A percentile compares a stretch with the other conserved stretches of the same genome.
Evolutionary conservation across 2,329 filamentous ascomycete species (phyloP).

Genomic region (Colletotrichum spinosum): DNA sequence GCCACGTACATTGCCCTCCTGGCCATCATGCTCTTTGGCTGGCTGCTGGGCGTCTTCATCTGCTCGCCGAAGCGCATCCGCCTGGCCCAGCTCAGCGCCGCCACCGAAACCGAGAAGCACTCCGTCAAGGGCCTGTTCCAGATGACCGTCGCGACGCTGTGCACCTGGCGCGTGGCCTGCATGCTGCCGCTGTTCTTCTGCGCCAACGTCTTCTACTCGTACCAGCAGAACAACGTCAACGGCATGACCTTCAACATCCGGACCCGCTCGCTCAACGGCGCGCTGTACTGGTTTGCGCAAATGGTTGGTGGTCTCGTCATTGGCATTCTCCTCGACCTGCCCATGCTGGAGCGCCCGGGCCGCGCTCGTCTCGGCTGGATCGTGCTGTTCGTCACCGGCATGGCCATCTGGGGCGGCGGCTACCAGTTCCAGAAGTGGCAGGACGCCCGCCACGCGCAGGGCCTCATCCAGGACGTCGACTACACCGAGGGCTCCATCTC

Average conservation of each 20-base stretch:
- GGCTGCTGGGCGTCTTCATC: constrained; percentile 58
- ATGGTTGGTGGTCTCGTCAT: constrained; percentile 65
- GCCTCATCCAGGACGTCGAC: constrained; percentile 58
- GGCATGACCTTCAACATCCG: constrained; percentile 65
- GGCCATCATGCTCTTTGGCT: constrained; percentile 62
- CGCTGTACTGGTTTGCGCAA: constrained; percentile 68
- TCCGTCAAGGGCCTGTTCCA: constrained; percentile 49
- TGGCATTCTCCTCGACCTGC: constrained; percentile 57
- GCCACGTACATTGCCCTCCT: constrained; percentile 63
- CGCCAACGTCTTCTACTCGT: constrained; percentile 67
- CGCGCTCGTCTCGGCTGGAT: constrained; percentile 60
- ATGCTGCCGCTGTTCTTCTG: constrained; percentile 67
- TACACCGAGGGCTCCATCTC: constrained; percentile 61
- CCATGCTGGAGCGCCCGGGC: constrained; percentile 53
- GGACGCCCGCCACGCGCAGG: constrained; percentile 51
- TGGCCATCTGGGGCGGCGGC: constrained; percentile 70
- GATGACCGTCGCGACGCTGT: constrained; percentile 51
- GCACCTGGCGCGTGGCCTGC: constrained; percentile 58
- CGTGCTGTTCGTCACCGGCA: constrained; percentile 59
- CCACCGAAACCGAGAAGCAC: constrained; percentile 53
- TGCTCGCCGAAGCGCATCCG: constrained; percentile 58
- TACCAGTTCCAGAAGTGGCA: constrained; percentile 74
- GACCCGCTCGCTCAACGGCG: constrained; percentile 65
- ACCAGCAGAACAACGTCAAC: constrained; percentile 68
- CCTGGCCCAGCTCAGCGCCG: constrained; percentile 49